A percentile compares a stretch with the other conserved stretches of the same genome.
Evolutionary conservation across 2,329 filamentous ascomycete genomes (phyloP).

Genomic region (Colletotrichum sp.): DNA sequence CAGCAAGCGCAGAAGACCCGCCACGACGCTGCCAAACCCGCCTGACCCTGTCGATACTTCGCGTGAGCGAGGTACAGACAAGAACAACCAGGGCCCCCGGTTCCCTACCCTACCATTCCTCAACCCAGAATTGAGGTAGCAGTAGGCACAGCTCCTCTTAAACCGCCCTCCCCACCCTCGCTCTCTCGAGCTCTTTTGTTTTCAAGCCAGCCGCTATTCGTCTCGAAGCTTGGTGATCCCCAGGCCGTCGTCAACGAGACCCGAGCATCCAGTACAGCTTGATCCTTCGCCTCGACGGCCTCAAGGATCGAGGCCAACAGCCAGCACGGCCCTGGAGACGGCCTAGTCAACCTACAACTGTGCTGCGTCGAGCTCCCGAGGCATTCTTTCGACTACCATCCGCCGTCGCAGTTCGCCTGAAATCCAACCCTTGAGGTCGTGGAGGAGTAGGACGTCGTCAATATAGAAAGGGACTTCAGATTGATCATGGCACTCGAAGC

Average conservation of each 20-base stretch:
- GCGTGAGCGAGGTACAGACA: conserved; percentile 15
- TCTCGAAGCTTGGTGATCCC: conserved; percentile 26
- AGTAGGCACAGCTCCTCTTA: conserved; percentile 32
- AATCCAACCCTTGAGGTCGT: not conserved
- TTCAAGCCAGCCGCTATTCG: conserved; percentile 24
- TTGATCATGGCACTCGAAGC: conserved; percentile 63
- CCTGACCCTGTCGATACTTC: conserved; percentile 14
- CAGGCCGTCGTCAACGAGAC: conserved; percentile 24
- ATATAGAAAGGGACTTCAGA: not conserved
- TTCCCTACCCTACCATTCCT: conserved; percentile 7
- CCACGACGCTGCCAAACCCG: not conserved
- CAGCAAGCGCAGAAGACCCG: conserved; percentile 9
- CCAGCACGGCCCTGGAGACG: not conserved
- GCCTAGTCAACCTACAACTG: conserved; percentile 1
- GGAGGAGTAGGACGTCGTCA: not conserved
- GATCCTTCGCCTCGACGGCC: conserved; percentile 7
- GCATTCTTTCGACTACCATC: conserved; percentile 23
- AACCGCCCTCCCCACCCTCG: conserved; percentile 33
- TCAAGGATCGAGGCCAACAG: conserved; percentile 8
- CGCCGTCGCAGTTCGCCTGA: not conserved
- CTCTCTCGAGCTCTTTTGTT: conserved; percentile 19
- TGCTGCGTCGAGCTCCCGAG: conserved; percentile 24
- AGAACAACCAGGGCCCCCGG: conserved; percentile 17
- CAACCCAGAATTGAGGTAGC: conserved; percentile 11
- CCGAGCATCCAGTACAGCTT: conserved; percentile 23